These are phyloP conservation scores for Starmerella apicola DNA, from an alignment of 805 yeast genomes.

Conservation along the genomic window DNA sequence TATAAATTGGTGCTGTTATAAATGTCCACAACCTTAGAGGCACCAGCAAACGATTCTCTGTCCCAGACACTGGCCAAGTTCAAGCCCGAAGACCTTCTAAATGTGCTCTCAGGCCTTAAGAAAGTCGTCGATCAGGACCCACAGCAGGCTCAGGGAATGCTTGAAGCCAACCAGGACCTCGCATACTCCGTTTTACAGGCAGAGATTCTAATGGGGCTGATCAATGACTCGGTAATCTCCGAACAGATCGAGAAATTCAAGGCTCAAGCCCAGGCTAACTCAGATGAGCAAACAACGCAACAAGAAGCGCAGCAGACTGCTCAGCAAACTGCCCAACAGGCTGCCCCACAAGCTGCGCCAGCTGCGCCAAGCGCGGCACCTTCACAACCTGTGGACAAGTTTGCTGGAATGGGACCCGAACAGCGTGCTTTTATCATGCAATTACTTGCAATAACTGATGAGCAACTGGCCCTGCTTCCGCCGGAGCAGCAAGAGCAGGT, in stretches of 20 bases:
- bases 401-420: slow-evolving; percentile 26
- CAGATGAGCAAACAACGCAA: not conserved
- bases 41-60: slow-evolving; percentile 29
- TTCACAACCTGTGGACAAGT: slow-evolving; percentile 12
- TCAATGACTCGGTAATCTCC: slow-evolving; percentile 22
- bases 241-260: slow-evolving; percentile 15
- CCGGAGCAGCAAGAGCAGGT: slow-evolving; percentile 33
- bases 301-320: slow-evolving; percentile 3
- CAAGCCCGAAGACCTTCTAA: slow-evolving; percentile 38
- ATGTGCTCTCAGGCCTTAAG: slow-evolving; percentile 43
- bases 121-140: slow-evolving; percentile 48
- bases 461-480: slow-evolving; percentile 37
- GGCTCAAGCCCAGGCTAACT: not conserved
- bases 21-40: slow-evolving; percentile 9
- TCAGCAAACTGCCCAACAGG: not conserved
- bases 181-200: slow-evolving; percentile 67
- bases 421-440: slow-evolving; percentile 38
- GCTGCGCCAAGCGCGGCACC: slow-evolving; percentile 1
- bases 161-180: slow-evolving; percentile 60
- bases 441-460: slow-evolving; percentile 38
- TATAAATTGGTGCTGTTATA: too few species aligned
- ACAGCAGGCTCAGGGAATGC: slow-evolving; percentile 43
- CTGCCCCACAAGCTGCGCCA: not conserved
- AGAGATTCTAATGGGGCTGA: slow-evolving; percentile 34
- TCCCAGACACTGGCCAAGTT: slow-evolving; percentile 39